Evolutionary conservation across 139 green algal species (phyloP).

Genomic region (Asterochloris erici): DNA sequence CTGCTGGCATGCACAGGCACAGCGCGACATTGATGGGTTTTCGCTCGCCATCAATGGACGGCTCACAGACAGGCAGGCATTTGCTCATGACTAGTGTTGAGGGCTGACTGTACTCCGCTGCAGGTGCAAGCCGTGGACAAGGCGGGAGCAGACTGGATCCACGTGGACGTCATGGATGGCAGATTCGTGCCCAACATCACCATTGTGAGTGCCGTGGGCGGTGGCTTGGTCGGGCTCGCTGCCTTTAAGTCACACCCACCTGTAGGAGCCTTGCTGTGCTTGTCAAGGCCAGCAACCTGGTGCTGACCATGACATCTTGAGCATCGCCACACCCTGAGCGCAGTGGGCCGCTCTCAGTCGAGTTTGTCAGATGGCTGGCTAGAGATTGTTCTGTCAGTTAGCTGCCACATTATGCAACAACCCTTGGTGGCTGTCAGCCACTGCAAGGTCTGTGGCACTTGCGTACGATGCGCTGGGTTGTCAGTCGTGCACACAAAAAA

Average conservation of each 20-base stretch:
- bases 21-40: not conserved
- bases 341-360: too few relatives aligned
- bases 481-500: not conserved
- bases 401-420: too few relatives aligned
- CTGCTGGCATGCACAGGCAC: not conserved
- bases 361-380: too few relatives aligned
- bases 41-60: not conserved
- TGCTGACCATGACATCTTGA: too few relatives aligned
- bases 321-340: too few relatives aligned
- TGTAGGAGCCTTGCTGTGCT: too few relatives aligned
- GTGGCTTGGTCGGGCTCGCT: not conserved
- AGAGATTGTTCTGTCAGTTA: too few relatives aligned
- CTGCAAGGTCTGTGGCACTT: not conserved
- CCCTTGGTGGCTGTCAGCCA: not conserved
- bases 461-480: not conserved
- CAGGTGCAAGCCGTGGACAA: constrained; percentile 90
- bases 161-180: constrained; percentile 96
- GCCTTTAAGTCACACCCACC: too few relatives aligned
- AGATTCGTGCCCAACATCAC: constrained; percentile 88
- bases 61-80: not conserved
- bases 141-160: constrained; percentile 94
- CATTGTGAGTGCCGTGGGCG: not conserved
- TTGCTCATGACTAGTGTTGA: not conserved
- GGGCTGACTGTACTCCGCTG: not conserved
- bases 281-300: too few relatives aligned